Percentiles rank a stretch among this genome's conserved stretches.
Conservation (phyloP, 306 rosid genomes). For the Medicago truncatula region MtrunA17r5.0-ANR NC_053043.1:5340001-5340500, state of each 20-base stretch:
- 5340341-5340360: background rate
- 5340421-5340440: background rate
- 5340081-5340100: no score
- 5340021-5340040: no score
- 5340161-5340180: no score
- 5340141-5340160: no score
- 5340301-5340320: background rate
- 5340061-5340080: no score
- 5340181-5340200: background rate
- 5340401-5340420: background rate
- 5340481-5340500: slow-evolving; percentile 18
- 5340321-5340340: background rate
- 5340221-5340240: background rate
- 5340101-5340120: no score
- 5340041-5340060: no score
- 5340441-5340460: background rate
- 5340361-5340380: background rate
- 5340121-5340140: no score
- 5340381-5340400: background rate
- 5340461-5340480: slow-evolving; percentile 11
- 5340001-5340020: no score
- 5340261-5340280: background rate
- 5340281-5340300: background rate
- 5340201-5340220: background rate
- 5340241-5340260: background rate